Percentiles rank a stretch among this genome's conserved stretches.
These are phyloP conservation scores for Pouteria glomerata DNA, from an alignment of 148 eudicot species.

Conservation along the genomic window DNA sequence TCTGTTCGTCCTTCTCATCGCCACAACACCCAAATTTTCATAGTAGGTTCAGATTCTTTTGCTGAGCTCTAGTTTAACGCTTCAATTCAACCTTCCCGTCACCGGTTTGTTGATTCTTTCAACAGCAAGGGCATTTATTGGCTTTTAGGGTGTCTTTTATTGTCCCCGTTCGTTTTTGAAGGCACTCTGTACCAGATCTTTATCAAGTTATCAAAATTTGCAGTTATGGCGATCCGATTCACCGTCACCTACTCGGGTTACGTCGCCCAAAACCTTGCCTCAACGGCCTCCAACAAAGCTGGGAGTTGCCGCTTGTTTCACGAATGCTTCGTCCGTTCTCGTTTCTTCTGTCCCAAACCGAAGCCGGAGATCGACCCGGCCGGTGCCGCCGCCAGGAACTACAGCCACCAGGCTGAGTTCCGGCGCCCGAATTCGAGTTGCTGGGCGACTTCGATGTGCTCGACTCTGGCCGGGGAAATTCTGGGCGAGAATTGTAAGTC, in stretches of 20 bases:
- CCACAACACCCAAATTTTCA: background rate
- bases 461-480: conserved; percentile 37
- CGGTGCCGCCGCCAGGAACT: conserved; percentile 2
- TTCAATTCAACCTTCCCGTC: conserved; percentile 41
- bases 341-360: conserved; percentile 11
- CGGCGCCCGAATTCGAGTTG: conserved; percentile 22
- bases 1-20: background rate
- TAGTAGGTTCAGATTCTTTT: background rate
- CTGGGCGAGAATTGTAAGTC: conserved; percentile 19
- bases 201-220: conserved; percentile 14
- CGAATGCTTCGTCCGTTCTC: conserved; percentile 40
- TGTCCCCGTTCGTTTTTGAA: conserved; percentile 7
- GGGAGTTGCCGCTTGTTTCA: conserved; percentile 35
- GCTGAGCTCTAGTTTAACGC: conserved; percentile 5
- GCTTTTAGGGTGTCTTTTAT: conserved; percentile 23
- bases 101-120: conserved; percentile 18
- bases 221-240: conserved; percentile 66
- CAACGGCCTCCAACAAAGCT: conserved; percentile 36
- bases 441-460: conserved; percentile 22
- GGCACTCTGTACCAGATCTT: conserved; percentile 37
- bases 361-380: conserved; percentile 28
- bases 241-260: conserved; percentile 63
- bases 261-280: conserved; percentile 52
- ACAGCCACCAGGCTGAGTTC: conserved; percentile 12
- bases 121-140: conserved; percentile 26